Conservation (phyloP, 768 basidiomycete species). For the Suillus subluteus region DNA sequence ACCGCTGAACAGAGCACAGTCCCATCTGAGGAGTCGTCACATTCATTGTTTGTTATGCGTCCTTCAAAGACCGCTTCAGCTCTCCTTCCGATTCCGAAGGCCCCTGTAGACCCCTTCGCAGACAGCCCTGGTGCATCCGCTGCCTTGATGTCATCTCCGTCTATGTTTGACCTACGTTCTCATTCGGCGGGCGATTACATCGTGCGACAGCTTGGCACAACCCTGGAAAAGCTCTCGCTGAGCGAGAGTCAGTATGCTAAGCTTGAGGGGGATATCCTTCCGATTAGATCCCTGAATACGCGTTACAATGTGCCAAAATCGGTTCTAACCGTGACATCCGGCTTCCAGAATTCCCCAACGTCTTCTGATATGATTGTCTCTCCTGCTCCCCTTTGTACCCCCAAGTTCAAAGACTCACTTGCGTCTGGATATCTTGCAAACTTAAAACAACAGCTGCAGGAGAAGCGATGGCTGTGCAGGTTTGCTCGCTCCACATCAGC, state of each 20-base stretch:
- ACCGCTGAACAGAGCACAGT: neutral
- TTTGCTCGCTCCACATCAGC: neutral
- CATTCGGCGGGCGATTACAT: slow-evolving; percentile 2
- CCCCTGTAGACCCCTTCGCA: neutral
- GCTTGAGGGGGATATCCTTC: neutral
- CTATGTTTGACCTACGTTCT: neutral
- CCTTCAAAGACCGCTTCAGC: neutral
- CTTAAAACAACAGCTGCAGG: neutral
- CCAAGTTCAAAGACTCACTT: neutral
- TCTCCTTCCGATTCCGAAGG: neutral
- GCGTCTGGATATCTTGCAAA: slow-evolving; percentile 3
- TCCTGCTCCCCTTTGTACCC: neutral
- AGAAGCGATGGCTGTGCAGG: neutral
- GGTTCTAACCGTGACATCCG: neutral
- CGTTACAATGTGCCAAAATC: neutral
- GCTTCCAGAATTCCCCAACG: neutral
- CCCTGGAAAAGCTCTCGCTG: slow-evolving; percentile 2
- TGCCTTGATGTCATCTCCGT: neutral
- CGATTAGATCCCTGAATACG: neutral
- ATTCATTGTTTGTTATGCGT: neutral
- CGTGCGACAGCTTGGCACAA: neutral
- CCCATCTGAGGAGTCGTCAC: neutral
- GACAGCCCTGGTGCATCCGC: neutral
- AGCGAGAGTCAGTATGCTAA: neutral
- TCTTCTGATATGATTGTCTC: slow-evolving; percentile 2